Conservation (phyloP, 345 rosid genomes). For the Syzygium aqueum region DNA sequence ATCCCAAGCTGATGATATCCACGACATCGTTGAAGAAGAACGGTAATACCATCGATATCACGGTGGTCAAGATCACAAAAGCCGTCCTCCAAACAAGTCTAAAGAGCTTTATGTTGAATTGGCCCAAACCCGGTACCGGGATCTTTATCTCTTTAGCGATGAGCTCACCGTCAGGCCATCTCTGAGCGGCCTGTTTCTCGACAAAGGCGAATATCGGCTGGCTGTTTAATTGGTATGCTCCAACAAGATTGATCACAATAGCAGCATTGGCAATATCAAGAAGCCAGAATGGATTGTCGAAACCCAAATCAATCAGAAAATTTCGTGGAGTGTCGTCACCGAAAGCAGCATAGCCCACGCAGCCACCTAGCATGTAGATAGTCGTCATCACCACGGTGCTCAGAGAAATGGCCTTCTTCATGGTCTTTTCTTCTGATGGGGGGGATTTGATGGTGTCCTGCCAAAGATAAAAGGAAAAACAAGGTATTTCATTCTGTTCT, state of each 20-base stretch:
- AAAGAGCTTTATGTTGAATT: slow-evolving; percentile 26
- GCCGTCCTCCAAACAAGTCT: slow-evolving; percentile 34
- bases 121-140: slow-evolving; percentile 15
- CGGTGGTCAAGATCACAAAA: slow-evolving; percentile 34
- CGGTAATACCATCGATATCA: slow-evolving; percentile 40
- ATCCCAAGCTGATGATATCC: slow-evolving; percentile 37
- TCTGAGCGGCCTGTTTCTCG: slow-evolving; percentile 20
- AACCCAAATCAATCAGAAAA: slow-evolving; percentile 37
- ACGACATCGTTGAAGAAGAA: slow-evolving; percentile 35
- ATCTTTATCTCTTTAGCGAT: slow-evolving; percentile 27
- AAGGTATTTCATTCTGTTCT: not conserved
- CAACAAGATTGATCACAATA: slow-evolving; percentile 39
- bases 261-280: slow-evolving; percentile 49
- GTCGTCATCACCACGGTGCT: slow-evolving; percentile 31
- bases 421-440: slow-evolving; percentile 39
- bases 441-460: slow-evolving; percentile 40
- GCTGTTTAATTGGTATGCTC: slow-evolving; percentile 48
- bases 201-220: slow-evolving; percentile 43
- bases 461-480: not conserved
- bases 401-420: slow-evolving; percentile 32
- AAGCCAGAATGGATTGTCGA: slow-evolving; percentile 45
- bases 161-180: slow-evolving; percentile 21
- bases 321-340: slow-evolving; percentile 40
- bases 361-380: slow-evolving; percentile 47
- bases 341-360: slow-evolving; percentile 50